Base-by-base conservation (phyloP, 108 stramenopile genomes). In the Cyclotella baltica region DNA sequence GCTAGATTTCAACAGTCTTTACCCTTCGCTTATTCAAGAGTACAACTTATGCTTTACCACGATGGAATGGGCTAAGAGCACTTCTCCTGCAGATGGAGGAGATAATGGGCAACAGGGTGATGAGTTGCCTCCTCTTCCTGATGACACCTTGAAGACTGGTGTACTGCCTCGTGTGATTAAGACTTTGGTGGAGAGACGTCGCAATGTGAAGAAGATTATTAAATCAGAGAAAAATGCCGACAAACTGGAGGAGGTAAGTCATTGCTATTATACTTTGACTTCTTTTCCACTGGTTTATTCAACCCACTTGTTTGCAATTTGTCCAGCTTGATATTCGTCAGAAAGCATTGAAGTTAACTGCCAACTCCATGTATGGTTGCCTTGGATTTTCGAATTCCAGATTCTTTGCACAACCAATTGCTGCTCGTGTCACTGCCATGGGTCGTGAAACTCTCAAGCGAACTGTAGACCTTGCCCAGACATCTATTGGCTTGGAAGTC, bases 361-460 rank as follows among this genome's bases (percentile, higher is more conserved):
- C 99, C 72, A 99, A 99, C 93, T 98, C 97, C 16, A 99, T 99
- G 99, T 99, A 99, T 76, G 99, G 99, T 40, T 99, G 99, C 78
- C 90, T 99, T 27, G 99, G 98, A 30, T 99, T 99, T 83, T 89
- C 94, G 31, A 81, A 93, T 76, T 97, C 96, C 51, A 90, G 99
- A 8, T 99, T 99, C 84, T 99, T 88, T 72, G 99, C 99, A 34
- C 93, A 97, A 73, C 98, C 99, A 23, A 97, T 99, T 68, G 99
- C 99, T 28, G 99, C 99, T 11, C 86, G 99, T 35, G 92, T 99
- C 52, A 99, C 99, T 58, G 88, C 97, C 55, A 93, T 96, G 97
- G 99, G 99, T 36, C 94, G 99, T 48, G 97, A 98, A 69, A 98
- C 97, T 30, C 94, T 99, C 23, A 98, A 99, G 85, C 66, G 93